Evolutionary conservation across 2,329 filamentous ascomycete genomes (phyloP).

Genomic region (Stagonosporopsis vannaccii): DNA sequence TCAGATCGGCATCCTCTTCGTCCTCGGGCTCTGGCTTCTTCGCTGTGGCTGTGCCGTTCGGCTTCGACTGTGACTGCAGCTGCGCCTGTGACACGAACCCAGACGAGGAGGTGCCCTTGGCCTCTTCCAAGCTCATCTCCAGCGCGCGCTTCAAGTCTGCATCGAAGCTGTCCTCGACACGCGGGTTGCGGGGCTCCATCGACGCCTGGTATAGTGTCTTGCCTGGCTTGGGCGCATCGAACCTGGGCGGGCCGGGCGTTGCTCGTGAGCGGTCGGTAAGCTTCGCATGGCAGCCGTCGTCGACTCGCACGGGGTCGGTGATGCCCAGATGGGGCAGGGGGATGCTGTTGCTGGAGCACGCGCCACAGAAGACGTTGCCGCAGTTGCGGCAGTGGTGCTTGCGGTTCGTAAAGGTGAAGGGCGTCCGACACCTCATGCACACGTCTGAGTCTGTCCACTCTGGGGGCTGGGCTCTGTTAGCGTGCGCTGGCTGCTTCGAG

Average conservation of each 20-base stretch:
- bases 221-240: slow-evolving; percentile 58
- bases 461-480: slow-evolving; percentile 69
- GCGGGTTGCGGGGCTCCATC: slow-evolving; percentile 90
- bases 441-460: slow-evolving; percentile 99
- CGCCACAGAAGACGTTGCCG: slow-evolving; percentile 94
- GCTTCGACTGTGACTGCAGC: slow-evolving; percentile 49
- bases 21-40: slow-evolving; percentile 62
- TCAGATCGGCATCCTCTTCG: slow-evolving; percentile 91
- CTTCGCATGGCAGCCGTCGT: slow-evolving; percentile 93
- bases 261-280: slow-evolving; percentile 74
- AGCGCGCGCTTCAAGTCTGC: slow-evolving; percentile 92
- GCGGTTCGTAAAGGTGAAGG: slow-evolving; percentile 96
- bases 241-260: slow-evolving; percentile 53
- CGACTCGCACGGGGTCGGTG: slow-evolving; percentile 86
- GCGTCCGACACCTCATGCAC: slow-evolving; percentile 94
- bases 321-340: slow-evolving; percentile 94
- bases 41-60: slow-evolving; percentile 44
- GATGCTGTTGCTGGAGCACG: slow-evolving; percentile 88
- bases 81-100: slow-evolving; percentile 75
- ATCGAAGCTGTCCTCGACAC: slow-evolving; percentile 90
- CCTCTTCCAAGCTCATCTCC: slow-evolving; percentile 96
- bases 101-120: slow-evolving; percentile 72
- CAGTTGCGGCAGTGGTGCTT: slow-evolving; percentile 99
- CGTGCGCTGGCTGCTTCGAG: rapidly evolving
- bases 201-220: slow-evolving; percentile 70